A percentile compares a stretch with the other conserved stretches of the same genome.
Conservation (phyloP, 2,329 filamentous ascomycete genomes). For the Ploettnerulaceae sp. region DNA sequence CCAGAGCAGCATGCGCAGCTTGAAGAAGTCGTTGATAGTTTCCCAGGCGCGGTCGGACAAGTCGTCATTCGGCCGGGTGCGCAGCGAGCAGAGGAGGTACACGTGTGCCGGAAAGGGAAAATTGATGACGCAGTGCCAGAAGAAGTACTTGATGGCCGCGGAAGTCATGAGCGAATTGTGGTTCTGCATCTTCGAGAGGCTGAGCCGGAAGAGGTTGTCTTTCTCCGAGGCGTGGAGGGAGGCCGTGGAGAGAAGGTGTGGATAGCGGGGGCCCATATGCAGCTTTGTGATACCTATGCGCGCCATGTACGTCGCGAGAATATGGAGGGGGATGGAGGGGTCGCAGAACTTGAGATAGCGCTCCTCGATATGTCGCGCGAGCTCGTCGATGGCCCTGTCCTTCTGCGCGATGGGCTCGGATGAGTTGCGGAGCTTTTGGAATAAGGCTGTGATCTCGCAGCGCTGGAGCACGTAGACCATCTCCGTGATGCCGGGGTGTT, state of each 20-base stretch:
- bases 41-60: slow-evolving; percentile 29
- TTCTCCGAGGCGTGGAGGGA: slow-evolving; percentile 15
- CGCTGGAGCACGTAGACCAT: slow-evolving; percentile 39
- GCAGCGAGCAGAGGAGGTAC: slow-evolving; percentile 29
- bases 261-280: slow-evolving; percentile 22
- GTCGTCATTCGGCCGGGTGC: slow-evolving; percentile 20
- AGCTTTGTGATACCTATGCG: slow-evolving; percentile 18
- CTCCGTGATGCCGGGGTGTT: slow-evolving; percentile 41
- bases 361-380: slow-evolving; percentile 37
- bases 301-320: slow-evolving; percentile 22
- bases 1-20: slow-evolving; percentile 4
- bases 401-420: neutral
- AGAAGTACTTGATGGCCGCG: slow-evolving; percentile 24
- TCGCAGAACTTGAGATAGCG: slow-evolving; percentile 39
- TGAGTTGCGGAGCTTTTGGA: slow-evolving; percentile 4
- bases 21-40: slow-evolving; percentile 6
- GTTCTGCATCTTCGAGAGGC: slow-evolving; percentile 27
- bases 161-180: slow-evolving; percentile 29
- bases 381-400: slow-evolving; percentile 12
- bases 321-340: slow-evolving; percentile 36
- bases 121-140: slow-evolving; percentile 33
- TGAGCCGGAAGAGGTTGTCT: slow-evolving; percentile 15
- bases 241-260: slow-evolving; percentile 14
- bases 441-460: slow-evolving; percentile 30
- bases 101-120: slow-evolving; percentile 32